A percentile compares a stretch with the other conserved stretches of the same genome.
phyloP scores from a whole-genome alignment of 768 basidiomycete genomes.

The Bullera alba region DNA sequence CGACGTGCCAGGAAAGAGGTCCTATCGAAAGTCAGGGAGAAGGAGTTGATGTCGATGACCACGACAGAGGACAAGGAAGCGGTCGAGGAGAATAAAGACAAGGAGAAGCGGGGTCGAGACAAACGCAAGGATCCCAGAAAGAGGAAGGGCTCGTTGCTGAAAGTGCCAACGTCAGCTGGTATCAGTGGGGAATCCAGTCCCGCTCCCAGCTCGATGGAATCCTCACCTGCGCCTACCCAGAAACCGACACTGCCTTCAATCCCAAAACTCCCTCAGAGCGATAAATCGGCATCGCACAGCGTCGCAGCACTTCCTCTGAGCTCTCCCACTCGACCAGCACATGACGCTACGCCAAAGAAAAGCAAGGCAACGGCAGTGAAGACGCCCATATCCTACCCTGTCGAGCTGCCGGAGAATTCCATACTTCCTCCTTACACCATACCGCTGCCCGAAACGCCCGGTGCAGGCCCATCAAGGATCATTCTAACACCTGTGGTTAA shows the following conservation, averaged over 20 bases:
- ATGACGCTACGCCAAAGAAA: no score
- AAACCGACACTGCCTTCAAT: not conserved
- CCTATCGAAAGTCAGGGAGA: constrained; percentile 12
- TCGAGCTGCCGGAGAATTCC: no score
- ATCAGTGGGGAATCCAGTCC: constrained; percentile 1
- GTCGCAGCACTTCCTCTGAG: no score
- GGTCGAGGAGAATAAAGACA: not conserved
- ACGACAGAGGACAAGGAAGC: not conserved
- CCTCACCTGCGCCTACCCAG: constrained; percentile 1
- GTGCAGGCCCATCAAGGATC: constrained; percentile 25
- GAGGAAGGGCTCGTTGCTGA: constrained; percentile 1
- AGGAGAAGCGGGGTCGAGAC: constrained; percentile 6
- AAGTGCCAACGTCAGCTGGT: not conserved
- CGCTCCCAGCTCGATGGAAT: not conserved
- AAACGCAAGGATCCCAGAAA: constrained; percentile 6
- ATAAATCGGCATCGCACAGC: no score
- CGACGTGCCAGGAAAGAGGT: constrained; percentile 12
- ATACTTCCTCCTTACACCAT: constrained; percentile 20
- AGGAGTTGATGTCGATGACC: constrained; percentile 19
- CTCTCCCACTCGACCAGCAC: no score
- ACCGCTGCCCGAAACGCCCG: constrained; percentile 24
- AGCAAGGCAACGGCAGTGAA: no score
- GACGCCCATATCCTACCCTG: no score
- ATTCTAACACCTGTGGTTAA: no score
- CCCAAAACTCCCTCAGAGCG: no score